These are phyloP conservation scores for Cryptococcus hybrid DNA, from an alignment of 1,284 basidiomycete genomes.

Conservation along the genomic window DNA sequence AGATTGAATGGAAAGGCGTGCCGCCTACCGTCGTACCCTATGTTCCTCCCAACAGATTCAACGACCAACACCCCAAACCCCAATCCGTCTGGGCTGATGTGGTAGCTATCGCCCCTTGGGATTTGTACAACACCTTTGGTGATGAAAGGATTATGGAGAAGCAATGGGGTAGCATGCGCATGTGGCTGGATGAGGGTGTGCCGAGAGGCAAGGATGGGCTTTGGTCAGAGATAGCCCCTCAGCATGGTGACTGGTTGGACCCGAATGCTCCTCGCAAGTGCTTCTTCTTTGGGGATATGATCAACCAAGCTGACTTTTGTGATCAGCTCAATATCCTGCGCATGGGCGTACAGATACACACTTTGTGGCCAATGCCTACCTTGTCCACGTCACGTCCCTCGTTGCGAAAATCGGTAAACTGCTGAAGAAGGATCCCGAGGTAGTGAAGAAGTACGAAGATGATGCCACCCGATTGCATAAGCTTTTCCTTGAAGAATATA, in stretches of 20 bases:
- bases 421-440: constrained; percentile 19
- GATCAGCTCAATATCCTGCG: constrained; percentile 15
- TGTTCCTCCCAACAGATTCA: constrained; percentile 10
- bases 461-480: constrained; percentile 13
- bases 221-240: constrained; percentile 15
- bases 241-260: constrained; percentile 42
- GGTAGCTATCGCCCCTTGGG: constrained; percentile 26
- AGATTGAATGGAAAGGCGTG: constrained; percentile 18
- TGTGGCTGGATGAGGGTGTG: constrained; percentile 39
- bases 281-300: not conserved
- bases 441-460: constrained; percentile 11
- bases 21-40: constrained; percentile 32
- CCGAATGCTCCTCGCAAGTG: constrained; percentile 28
- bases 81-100: constrained; percentile 35
- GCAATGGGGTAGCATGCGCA: constrained; percentile 29
- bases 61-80: constrained; percentile 9
- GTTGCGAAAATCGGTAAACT: constrained; percentile 23
- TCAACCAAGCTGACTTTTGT: not conserved
- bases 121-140: constrained; percentile 28
- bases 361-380: constrained; percentile 35
- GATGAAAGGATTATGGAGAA: constrained; percentile 21
- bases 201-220: constrained; percentile 19
- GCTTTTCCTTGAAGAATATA: constrained; percentile 27
- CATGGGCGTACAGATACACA: constrained; percentile 27
- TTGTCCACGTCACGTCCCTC: constrained; percentile 25